Conservation (phyloP, 2,329 filamentous ascomycete species). For the Ophiognomonia clavigignenti-juglandacearum region DNA sequence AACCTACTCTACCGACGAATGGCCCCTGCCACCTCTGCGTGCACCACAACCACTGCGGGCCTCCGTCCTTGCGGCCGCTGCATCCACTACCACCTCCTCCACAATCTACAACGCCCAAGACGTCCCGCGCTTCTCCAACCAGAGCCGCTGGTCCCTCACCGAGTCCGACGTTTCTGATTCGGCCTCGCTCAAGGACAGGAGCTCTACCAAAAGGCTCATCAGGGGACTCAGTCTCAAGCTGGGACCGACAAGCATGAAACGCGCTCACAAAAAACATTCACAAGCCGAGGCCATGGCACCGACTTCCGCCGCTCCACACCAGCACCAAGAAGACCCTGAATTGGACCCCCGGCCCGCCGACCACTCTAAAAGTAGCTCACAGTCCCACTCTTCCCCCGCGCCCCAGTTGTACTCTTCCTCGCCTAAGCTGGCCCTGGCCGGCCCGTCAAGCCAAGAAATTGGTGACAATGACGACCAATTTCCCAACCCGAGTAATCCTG, state of each 20-base stretch:
- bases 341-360: constrained; percentile 8
- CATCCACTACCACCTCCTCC: constrained; percentile 9
- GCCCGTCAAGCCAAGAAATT: constrained; percentile 9
- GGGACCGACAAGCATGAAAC: constrained; percentile 12
- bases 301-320: not conserved
- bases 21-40: not conserved
- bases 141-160: constrained; percentile 17
- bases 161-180: constrained; percentile 12
- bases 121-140: constrained; percentile 7
- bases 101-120: constrained; percentile 6
- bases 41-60: not conserved
- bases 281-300: constrained; percentile 30
- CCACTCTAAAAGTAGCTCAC: not conserved
- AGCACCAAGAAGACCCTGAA: not conserved
- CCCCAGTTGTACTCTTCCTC: constrained; percentile 3
- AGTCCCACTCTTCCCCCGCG: too few relatives aligned
- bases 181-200: not conserved
- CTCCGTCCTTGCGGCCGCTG: constrained; percentile 1
- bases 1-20: constrained; percentile 5
- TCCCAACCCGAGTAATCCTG: constrained; percentile 15
- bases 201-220: constrained; percentile 10
- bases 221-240: constrained; percentile 12
- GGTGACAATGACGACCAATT: constrained; percentile 15
- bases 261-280: constrained; percentile 12
- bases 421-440: constrained; percentile 10